Evolutionary conservation across 768 basidiomycete genomes (phyloP).

Genomic region (Boletus tylopilopsis): DNA sequence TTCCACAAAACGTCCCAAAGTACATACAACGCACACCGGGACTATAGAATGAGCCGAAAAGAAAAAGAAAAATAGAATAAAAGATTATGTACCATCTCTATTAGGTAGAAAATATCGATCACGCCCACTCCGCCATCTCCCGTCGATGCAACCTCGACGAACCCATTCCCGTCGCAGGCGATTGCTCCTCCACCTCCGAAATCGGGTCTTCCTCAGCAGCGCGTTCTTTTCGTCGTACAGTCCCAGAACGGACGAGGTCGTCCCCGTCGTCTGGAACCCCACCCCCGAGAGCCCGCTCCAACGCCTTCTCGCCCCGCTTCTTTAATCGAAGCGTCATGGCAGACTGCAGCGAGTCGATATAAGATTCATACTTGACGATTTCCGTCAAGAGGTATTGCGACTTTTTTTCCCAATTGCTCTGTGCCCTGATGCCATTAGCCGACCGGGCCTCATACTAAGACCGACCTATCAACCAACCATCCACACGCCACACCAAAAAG

Average conservation of each 20-base stretch:
- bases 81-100: too few species aligned
- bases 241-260: constrained; percentile 24
- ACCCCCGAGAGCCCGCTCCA: constrained; percentile 54
- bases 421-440: constrained; percentile 68
- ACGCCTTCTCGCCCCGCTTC: constrained; percentile 84
- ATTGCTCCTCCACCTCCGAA: constrained; percentile 43
- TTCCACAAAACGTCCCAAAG: constrained; percentile 17
- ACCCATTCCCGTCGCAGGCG: constrained; percentile 22
- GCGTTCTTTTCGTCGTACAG: constrained; percentile 38
- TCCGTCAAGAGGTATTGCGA: constrained; percentile 87
- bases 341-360: constrained; percentile 82
- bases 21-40: not conserved
- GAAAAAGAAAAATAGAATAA: constrained; percentile 7
- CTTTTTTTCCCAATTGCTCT: constrained; percentile 90
- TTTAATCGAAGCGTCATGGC: constrained; percentile 85
- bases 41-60: not conserved
- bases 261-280: constrained; percentile 32
- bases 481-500: not conserved
- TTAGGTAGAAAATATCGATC: too few species aligned
- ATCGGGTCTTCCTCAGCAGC: constrained; percentile 45
- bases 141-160: constrained; percentile 37
- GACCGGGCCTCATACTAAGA: constrained; percentile 72
- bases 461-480: too few species aligned
- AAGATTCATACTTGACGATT: constrained; percentile 93
- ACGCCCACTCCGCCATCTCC: constrained; percentile 38